phyloP scores from a whole-genome alignment of 2,329 filamentous ascomycete genomes.

The Xylaria sp. region DNA sequence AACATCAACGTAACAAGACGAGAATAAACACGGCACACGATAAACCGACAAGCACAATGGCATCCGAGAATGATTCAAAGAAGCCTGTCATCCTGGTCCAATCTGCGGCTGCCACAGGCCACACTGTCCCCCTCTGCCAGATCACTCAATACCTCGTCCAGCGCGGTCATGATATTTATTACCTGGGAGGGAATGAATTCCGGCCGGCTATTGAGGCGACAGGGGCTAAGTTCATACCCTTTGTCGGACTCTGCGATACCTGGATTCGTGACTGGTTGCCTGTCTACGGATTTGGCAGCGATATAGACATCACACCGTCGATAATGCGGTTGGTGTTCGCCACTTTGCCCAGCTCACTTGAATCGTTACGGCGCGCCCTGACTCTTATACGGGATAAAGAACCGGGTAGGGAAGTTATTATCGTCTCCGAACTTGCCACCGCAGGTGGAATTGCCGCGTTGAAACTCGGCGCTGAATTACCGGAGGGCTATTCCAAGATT shows the following conservation, averaged over 20 bases:
- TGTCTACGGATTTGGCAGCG: conserved; percentile 12
- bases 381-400: conserved; percentile 21
- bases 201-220: conserved; percentile 21
- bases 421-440: conserved; percentile 22
- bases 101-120: conserved; percentile 19
- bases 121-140: conserved; percentile 22
- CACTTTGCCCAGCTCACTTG: conserved; percentile 20
- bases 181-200: conserved; percentile 24
- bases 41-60: neutral
- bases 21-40: conserved; percentile 2
- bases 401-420: conserved; percentile 25
- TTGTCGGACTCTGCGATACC: conserved; percentile 21
- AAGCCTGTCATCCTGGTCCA: conserved; percentile 31
- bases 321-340: conserved; percentile 8
- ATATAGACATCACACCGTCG: conserved; percentile 14
- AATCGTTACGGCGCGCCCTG: conserved; percentile 22
- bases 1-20: neutral
- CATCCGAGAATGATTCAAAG: conserved; percentile 9
- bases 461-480: conserved; percentile 26
- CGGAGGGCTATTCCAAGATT: conserved; percentile 24
- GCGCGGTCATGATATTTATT: conserved; percentile 24
- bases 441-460: conserved; percentile 17
- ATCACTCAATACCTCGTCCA: conserved; percentile 23
- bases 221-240: conserved; percentile 28
- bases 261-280: conserved; percentile 17